Evolutionary conservation across 805 yeast species (phyloP).

Genomic region (Nakazawaea holstii): DNA sequence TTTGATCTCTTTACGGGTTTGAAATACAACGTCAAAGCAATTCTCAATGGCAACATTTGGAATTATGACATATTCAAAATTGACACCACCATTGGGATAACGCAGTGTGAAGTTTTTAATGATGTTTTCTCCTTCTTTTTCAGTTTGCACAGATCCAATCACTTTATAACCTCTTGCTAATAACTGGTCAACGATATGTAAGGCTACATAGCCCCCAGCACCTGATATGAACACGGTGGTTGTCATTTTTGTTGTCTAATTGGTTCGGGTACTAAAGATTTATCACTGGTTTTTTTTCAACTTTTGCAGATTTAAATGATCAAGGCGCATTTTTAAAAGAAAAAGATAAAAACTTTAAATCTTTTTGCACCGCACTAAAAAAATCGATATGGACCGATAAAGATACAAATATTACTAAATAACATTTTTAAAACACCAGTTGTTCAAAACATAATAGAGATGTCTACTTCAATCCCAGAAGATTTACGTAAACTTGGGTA

Average conservation of each 20-base stretch:
- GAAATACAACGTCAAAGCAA: constrained; percentile 44
- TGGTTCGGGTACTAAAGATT: too few species aligned
- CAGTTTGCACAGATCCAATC: constrained; percentile 47
- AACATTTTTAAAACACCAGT: too few species aligned
- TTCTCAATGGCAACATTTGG: constrained; percentile 24
- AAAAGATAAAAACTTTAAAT: too few species aligned
- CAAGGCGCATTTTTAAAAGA: too few species aligned
- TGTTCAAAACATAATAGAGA: too few species aligned
- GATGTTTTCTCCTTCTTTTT: constrained; percentile 34
- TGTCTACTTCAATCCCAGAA: too few species aligned
- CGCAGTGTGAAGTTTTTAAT: constrained; percentile 23
- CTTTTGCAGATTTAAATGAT: too few species aligned
- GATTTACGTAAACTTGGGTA: too few species aligned
- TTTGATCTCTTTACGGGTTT: constrained; percentile 33
- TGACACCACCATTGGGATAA: constrained; percentile 15
- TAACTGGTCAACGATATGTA: constrained; percentile 30
- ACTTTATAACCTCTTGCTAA: constrained; percentile 33
- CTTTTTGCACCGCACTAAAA: too few species aligned
- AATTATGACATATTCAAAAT: constrained; percentile 28
- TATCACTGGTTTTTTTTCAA: too few species aligned
- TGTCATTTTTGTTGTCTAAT: not conserved
- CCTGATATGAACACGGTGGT: constrained; percentile 31
- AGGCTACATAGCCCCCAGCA: constrained; percentile 38
- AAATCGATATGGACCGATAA: too few species aligned
- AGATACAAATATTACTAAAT: too few species aligned